Percentiles rank a stretch among this genome's conserved stretches.
phyloP scores from a whole-genome alignment of 345 rosid species.

The Bruguiera parviflora region DNA sequence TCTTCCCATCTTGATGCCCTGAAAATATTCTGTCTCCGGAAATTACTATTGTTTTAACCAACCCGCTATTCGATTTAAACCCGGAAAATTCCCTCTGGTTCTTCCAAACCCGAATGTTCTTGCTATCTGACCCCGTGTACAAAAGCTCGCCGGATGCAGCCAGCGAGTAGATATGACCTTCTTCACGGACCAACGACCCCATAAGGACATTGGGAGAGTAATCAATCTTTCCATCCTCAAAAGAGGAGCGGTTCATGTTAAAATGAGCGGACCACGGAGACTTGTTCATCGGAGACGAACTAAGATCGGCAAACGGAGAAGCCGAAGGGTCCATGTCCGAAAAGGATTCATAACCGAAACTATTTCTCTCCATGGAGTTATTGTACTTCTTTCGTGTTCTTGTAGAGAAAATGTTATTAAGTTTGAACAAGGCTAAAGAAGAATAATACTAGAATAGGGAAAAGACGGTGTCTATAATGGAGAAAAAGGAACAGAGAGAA shows the following conservation, averaged over 20 bases:
- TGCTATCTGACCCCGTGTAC: slow-evolving; percentile 87
- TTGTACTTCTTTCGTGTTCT: background rate
- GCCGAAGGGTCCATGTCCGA: background rate
- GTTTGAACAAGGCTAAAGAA: background rate
- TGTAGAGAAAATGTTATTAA: background rate
- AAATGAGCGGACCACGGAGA: slow-evolving; percentile 66
- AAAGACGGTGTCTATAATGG: background rate
- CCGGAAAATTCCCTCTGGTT: slow-evolving; percentile 65
- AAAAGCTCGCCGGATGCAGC: slow-evolving; percentile 63
- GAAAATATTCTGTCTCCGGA: slow-evolving; percentile 60
- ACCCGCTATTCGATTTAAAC: slow-evolving; percentile 77
- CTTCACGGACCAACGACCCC: slow-evolving; percentile 82
- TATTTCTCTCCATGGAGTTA: background rate
- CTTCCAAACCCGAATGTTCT: slow-evolving; percentile 90
- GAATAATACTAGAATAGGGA: slow-evolving; percentile 2
- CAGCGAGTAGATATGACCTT: slow-evolving; percentile 83
- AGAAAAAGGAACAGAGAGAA: slow-evolving; percentile 9
- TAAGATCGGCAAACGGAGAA: slow-evolving; percentile 19
- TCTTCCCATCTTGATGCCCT: slow-evolving; percentile 93
- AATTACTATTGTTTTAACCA: slow-evolving; percentile 76
- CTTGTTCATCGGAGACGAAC: slow-evolving; percentile 41
- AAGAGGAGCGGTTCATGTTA: background rate
- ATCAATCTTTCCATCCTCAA: background rate
- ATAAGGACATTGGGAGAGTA: slow-evolving; percentile 49
- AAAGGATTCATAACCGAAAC: background rate